Conservation (phyloP, 352 stramenopile genomes). For the Phytophthora pistaciae region DNA sequence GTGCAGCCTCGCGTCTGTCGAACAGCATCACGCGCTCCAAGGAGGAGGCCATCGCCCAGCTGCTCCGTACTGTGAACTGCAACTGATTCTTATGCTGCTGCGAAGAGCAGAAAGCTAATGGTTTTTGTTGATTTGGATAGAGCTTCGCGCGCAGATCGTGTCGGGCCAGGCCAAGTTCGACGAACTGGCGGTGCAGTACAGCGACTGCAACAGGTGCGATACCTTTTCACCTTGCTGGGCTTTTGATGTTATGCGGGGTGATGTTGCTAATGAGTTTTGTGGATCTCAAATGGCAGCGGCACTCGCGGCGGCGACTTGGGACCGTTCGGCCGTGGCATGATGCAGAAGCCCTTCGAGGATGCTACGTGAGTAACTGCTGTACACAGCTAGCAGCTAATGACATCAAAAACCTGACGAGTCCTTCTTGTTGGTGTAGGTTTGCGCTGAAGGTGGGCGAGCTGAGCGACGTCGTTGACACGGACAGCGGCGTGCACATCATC, state of each 20-base stretch:
- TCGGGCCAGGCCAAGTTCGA: constrained; percentile 81
- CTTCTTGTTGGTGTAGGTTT: constrained; percentile 60
- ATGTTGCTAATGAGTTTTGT: not conserved
- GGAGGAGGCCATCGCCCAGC: constrained; percentile 88
- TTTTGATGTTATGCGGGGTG: not conserved
- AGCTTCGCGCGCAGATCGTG: constrained; percentile 86
- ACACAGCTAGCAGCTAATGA: not conserved
- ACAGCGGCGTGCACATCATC: constrained; percentile 98
- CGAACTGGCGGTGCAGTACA: constrained; percentile 84
- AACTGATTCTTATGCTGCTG: not conserved
- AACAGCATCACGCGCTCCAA: constrained; percentile 92
- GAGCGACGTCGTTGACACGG: constrained; percentile 95
- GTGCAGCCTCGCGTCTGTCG: constrained; percentile 86
- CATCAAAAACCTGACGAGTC: not conserved
- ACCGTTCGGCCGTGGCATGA: constrained; percentile 87
- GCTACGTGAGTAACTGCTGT: constrained; percentile 52
- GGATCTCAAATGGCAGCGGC: constrained; percentile 40
- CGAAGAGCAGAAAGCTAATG: not conserved
- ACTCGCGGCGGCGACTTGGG: constrained; percentile 92
- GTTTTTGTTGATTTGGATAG: constrained; percentile 20
- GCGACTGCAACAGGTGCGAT: constrained; percentile 74
- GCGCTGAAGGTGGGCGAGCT: constrained; percentile 93
- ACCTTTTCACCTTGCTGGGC: not conserved
- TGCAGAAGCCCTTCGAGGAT: constrained; percentile 95
- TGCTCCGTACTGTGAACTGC: constrained; percentile 54